Percentiles rank a stretch among this genome's conserved stretches.
Conservation (phyloP, 2,329 filamentous ascomycete species). For the Fusarium xylarioides region DNA sequence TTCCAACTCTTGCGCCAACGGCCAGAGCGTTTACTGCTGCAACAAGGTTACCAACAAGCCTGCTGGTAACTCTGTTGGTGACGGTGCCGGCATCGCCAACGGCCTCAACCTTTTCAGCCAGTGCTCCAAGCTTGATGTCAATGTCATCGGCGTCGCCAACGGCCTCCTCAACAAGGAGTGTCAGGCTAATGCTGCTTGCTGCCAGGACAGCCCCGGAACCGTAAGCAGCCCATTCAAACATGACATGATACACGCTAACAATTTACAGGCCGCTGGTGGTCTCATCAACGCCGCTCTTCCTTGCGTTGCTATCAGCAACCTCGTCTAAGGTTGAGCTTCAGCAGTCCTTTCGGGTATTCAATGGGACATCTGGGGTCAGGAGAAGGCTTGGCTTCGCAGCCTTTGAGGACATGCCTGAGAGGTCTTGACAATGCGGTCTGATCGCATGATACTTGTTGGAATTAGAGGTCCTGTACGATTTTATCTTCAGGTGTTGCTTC, state of each 20-base stretch:
- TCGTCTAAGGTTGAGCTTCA: neutral
- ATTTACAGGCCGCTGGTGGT: neutral
- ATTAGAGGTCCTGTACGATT: neutral
- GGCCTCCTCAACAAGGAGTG: neutral
- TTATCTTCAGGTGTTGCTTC: neutral
- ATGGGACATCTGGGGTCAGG: neutral
- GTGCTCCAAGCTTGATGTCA: neutral
- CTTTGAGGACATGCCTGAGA: neutral
- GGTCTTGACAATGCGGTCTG: neutral
- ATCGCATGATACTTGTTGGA: neutral
- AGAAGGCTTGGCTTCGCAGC: neutral
- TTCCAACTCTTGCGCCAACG: neutral
- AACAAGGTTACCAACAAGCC: neutral
- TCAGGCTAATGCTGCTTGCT: neutral
- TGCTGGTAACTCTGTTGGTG: neutral
- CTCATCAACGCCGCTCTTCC: neutral
- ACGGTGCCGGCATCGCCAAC: neutral
- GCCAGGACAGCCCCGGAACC: neutral
- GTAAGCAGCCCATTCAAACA: neutral
- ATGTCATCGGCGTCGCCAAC: neutral
- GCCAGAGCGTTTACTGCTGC: slow-evolving; percentile 1
- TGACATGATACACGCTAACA: neutral
- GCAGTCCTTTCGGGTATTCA: neutral
- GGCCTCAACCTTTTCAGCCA: neutral
- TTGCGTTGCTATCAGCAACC: neutral